Conservation (phyloP, 176 grass and related monocot species). For the Triticum monococcum region DNA sequence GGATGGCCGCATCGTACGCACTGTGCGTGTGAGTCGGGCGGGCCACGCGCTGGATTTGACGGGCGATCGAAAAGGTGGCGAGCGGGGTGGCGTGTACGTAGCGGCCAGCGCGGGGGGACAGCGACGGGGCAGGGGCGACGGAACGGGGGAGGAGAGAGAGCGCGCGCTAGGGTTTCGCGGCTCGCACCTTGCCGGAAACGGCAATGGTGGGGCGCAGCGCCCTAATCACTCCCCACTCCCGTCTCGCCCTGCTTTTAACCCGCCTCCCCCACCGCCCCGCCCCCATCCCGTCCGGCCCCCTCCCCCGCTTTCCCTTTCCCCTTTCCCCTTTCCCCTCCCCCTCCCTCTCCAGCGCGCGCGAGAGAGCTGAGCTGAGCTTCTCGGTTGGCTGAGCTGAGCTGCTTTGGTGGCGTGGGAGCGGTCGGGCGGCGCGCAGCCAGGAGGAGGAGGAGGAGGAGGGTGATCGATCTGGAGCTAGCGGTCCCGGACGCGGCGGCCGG, state of each 20-base stretch:
- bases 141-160: neutral
- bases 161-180: conserved; percentile 47
- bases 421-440: neutral
- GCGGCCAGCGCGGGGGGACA: neutral
- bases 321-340: neutral
- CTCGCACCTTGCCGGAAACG: conserved; percentile 47
- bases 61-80: conserved; percentile 11
- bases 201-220: conserved; percentile 24
- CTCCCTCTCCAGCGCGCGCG: too few species aligned
- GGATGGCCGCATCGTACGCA: too few species aligned
- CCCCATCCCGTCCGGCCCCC: neutral
- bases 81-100: conserved; percentile 27
- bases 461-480: neutral
- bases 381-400: neutral
- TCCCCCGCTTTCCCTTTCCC: neutral
- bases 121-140: neutral
- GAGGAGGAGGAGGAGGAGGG: too few species aligned
- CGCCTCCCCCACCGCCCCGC: neutral
- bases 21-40: neutral
- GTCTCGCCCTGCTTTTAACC: conserved; percentile 24
- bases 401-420: neutral
- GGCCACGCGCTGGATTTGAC: conserved; percentile 21
- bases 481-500: conserved; percentile 45
- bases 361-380: neutral
- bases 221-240: conserved; percentile 8